Evolutionary conservation across 805 yeast genomes (phyloP).

Genomic region (Kluyveromyces wickerhamii): DNA sequence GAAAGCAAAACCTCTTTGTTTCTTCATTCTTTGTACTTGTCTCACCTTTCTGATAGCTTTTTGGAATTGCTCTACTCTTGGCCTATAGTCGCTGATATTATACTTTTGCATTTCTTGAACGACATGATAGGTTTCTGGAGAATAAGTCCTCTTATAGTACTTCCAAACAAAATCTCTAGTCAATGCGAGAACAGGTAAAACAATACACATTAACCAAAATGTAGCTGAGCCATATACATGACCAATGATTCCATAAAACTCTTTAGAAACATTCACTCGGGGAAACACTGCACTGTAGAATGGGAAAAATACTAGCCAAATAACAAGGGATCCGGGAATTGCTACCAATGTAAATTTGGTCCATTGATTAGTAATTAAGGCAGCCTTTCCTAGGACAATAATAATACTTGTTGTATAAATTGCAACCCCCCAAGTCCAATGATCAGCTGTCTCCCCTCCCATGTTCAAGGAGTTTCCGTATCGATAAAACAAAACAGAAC

Average conservation of each 20-base stretch:
- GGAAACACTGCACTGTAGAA: constrained; percentile 84
- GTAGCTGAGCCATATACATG: constrained; percentile 69
- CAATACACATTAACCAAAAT: constrained; percentile 77
- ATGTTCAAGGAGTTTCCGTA: constrained; percentile 53
- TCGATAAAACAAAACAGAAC: constrained; percentile 58
- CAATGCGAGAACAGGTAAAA: constrained; percentile 71
- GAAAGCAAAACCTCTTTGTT: constrained; percentile 97
- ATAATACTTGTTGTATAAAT: constrained; percentile 79
- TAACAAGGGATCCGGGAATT: constrained; percentile 83
- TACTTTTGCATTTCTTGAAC: constrained; percentile 96
- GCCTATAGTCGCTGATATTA: constrained; percentile 86
- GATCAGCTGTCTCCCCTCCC: constrained; percentile 68
- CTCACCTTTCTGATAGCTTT: constrained; percentile 94
- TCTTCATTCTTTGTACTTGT: constrained; percentile 96
- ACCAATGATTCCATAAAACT: constrained; percentile 70
- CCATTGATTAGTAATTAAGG: constrained; percentile 86
- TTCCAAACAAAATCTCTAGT: constrained; percentile 90
- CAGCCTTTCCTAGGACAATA: constrained; percentile 93
- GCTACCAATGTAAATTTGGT: constrained; percentile 87
- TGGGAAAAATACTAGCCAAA: constrained; percentile 87
- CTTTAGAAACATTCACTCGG: constrained; percentile 66
- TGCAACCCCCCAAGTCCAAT: constrained; percentile 94
- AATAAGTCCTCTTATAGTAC: constrained; percentile 84
- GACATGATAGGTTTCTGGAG: constrained; percentile 87
- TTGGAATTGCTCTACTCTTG: constrained; percentile 95